Base-by-base conservation (phyloP, 108 stramenopile genomes). In the Epipyxis sp. region DNA sequence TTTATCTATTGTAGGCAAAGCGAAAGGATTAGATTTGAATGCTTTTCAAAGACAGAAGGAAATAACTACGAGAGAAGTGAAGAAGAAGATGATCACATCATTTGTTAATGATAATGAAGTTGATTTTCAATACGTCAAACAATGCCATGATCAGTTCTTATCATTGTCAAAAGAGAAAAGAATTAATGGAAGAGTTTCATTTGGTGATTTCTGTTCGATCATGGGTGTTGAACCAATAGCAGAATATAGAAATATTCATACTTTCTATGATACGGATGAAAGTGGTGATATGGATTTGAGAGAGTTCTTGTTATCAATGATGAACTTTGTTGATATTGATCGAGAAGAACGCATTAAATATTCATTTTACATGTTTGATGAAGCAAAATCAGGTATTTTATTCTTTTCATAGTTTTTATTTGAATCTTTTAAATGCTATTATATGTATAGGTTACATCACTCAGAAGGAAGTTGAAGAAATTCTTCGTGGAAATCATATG, bases 301-400 rank as follows among this genome's bases (percentile, higher is more conserved):
- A 29, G 87, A 90, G 65, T 79, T 92, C 42, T 59, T 92, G n/a
- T 87, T 92, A 71, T 87, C 84, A 10, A 76, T 90, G 42, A 82
- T 83, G 77, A 91, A 88, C 72, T 90, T 87, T 80, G 78, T 90
- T 42, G 84, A 69, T 29, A 81, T 90, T 46, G 82, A 81, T 27
- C 44, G 1, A 1, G 87, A 87, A 40, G 80, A 86, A 65, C 87
- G 89, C 46, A 88, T 89, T 29, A 80, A 79, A 61, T 79, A 92
- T 40, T 81, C 89, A 41, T 92, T 92, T 79, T 79, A 86, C 0
- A 86, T 92, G 83, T 92, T 85, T 65, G 91, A 92, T 50, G 87
- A 81, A 3, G 92, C 91, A 69, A 59, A 83, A 58, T 80, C 81
- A 25, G 91, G 91, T 29, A 84, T 67, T n/a, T n/a, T n/a, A n/a